phyloP scores from a whole-genome alignment of 192 early-diverging fungal genomes.

The Spizellomyces sp. region DNA sequence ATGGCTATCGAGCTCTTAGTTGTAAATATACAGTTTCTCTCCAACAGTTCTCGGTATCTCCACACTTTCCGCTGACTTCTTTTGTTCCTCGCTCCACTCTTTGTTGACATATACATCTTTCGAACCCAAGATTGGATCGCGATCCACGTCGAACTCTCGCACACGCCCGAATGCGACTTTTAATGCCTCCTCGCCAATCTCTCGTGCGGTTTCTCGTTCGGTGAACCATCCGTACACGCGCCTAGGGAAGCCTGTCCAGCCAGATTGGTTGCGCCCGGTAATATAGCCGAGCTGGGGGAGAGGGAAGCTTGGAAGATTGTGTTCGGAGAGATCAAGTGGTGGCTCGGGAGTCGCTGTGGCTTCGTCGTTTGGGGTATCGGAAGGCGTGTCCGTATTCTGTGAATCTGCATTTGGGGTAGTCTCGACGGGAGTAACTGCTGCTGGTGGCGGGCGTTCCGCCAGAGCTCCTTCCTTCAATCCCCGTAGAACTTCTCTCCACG shows the following conservation, averaged over 20 bases:
- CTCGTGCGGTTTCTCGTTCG: conserved; percentile 21
- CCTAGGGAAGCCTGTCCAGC: conserved; percentile 35
- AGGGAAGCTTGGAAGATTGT: conserved; percentile 26
- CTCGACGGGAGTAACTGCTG: background rate
- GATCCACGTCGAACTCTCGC: conserved; percentile 9
- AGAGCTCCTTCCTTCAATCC: conserved; percentile 39
- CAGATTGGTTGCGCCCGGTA: conserved; percentile 29
- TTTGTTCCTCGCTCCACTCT: conserved; percentile 17
- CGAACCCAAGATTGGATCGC: conserved; percentile 12
- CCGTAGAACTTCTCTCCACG: conserved; percentile 41
- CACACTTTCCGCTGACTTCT: conserved; percentile 12
- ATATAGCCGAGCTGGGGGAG: conserved; percentile 41
- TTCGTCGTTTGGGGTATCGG: background rate
- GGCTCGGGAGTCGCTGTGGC: background rate
- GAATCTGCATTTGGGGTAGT: background rate
- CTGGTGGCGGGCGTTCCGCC: conserved; percentile 21
- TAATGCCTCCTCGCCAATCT: conserved; percentile 36
- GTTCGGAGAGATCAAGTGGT: background rate
- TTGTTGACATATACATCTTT: conserved; percentile 19
- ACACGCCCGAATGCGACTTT: conserved; percentile 27
- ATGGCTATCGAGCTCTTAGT: background rate
- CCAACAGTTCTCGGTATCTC: background rate
- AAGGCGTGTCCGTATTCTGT: background rate
- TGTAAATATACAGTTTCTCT: conserved; percentile 15
- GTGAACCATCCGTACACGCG: conserved; percentile 46